Evolutionary conservation across 2,329 filamentous ascomycete genomes (phyloP), one percentile per base, ranked within the genome.

Genomic region (Aspergillus novoparasiticus): DNA sequence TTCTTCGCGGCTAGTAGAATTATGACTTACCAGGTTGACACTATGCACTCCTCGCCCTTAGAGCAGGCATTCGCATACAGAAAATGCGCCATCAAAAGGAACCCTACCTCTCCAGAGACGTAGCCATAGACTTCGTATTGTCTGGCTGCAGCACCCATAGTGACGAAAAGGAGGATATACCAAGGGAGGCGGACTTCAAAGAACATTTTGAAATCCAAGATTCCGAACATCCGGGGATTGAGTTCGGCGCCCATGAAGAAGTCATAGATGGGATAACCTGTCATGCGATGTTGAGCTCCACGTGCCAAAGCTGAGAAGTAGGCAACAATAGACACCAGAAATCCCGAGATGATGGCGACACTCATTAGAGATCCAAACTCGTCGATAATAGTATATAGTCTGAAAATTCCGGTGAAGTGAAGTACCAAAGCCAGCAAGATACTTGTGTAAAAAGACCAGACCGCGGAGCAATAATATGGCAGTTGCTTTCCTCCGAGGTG

Each of bases 181-280:
- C 93, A 97, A 43, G 93, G 93, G 68, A 97, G 86, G 70, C 93
- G 90, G 65, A 97, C 93, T 78, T 97, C 93, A 73, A 93, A 95
- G 81, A 97, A 97, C 92, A 96, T 95, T 82, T 96, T 96, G 82
- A 95, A 92, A 79, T 96, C 92, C 57, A 96, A 81, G 69, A 92
- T 89, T 61, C 89, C 90, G 74, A 93, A 94, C 84, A 97, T 87
- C 69, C 92, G 86, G 5, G 92, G 92, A 81, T 96, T 95, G 60
- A 96, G 84, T 81, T 96, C 92, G 14, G 91, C 90, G 59, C 92
- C 92, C 87, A 95, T 93, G 83, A 95, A 96, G 80, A 95, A 95
- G 81, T 96, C 92, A 77, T 95, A 94, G 72, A 95, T 81, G 53
- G 85, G 86, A 71, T 88, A 85, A 45, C 91, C 92, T 8, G 93